A percentile compares a stretch with the other conserved stretches of the same genome.
These are phyloP conservation scores for Alternaria brassicae DNA, from an alignment of 2,329 filamentous ascomycete species.

Conservation along the genomic window DNA sequence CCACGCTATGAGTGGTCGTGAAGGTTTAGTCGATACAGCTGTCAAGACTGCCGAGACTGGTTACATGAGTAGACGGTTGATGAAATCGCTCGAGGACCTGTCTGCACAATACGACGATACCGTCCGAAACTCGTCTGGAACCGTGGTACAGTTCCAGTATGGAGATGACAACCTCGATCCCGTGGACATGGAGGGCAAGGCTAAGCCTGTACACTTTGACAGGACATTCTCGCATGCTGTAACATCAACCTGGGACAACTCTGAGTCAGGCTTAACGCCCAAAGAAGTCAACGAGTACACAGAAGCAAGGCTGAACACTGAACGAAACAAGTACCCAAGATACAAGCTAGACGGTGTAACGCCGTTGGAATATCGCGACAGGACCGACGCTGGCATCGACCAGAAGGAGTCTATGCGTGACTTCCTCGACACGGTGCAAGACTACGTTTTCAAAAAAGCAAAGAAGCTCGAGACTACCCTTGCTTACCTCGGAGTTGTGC, in stretches of 20 bases:
- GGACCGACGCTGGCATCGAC: constrained; percentile 65
- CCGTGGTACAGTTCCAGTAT: constrained; percentile 95
- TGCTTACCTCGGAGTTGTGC: constrained; percentile 33
- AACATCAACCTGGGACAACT: constrained; percentile 79
- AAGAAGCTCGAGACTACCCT: constrained; percentile 63
- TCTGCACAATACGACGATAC: constrained; percentile 94
- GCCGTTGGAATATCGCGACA: constrained; percentile 72
- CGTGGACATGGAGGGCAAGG: constrained; percentile 95
- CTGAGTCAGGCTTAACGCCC: constrained; percentile 75
- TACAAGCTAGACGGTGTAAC: constrained; percentile 45
- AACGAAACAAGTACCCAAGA: constrained; percentile 64
- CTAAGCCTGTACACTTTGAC: constrained; percentile 89
- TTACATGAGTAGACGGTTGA: constrained; percentile 97
- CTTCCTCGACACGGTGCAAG: constrained; percentile 80
- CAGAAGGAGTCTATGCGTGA: constrained; percentile 76
- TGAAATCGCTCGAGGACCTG: constrained; percentile 97
- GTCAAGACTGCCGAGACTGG: constrained; percentile 99
- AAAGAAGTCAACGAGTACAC: constrained; percentile 75
- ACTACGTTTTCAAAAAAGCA: constrained; percentile 71
- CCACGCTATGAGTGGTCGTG: constrained; percentile 97
- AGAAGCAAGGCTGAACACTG: constrained; percentile 69
- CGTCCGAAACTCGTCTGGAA: constrained; percentile 85
- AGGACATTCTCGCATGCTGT: constrained; percentile 85
- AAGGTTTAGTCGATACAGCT: constrained; percentile 97
- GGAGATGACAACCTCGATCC: constrained; percentile 95